These are phyloP conservation scores for Monosporascus ibericus DNA, from an alignment of 2,329 filamentous ascomycete genomes.

Conservation along the genomic window DNA sequence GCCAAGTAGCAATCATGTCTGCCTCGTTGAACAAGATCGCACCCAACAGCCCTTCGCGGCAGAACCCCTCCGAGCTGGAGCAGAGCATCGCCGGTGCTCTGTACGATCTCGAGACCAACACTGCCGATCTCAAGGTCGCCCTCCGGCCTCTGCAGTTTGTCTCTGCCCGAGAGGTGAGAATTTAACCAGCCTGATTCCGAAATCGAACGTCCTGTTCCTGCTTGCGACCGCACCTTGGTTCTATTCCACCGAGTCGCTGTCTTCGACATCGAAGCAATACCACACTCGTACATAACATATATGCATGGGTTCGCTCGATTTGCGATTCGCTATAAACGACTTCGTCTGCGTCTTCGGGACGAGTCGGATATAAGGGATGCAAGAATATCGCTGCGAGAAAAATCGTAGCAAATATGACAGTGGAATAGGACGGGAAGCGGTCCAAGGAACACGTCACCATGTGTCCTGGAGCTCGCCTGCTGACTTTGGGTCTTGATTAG, in stretches of 20 bases:
- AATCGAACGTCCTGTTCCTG: constrained; percentile 7
- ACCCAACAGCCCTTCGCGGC: constrained; percentile 90
- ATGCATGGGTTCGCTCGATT: constrained; percentile 9
- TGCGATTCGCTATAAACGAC: constrained; percentile 4
- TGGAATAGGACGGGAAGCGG: constrained; percentile 71
- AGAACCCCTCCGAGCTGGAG: constrained; percentile 97
- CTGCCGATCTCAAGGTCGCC: constrained; percentile 91
- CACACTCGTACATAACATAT: background rate
- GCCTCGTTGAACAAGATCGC: constrained; percentile 95
- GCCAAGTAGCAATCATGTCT: constrained; percentile 50
- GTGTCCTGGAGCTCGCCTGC: constrained; percentile 68
- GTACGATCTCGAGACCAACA: constrained; percentile 99
- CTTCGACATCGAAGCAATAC: constrained; percentile 2
- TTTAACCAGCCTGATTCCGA: constrained; percentile 8
- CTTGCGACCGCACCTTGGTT: constrained; percentile 17
- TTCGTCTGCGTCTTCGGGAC: constrained; percentile 11
- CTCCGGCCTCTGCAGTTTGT: constrained; percentile 98
- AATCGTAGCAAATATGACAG: constrained; percentile 21
- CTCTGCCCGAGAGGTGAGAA: constrained; percentile 97
- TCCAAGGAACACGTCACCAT: constrained; percentile 51
- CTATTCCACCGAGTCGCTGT: constrained; percentile 18
- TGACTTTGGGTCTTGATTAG: constrained; percentile 68
- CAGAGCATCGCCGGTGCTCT: constrained; percentile 93
- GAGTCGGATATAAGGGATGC: constrained; percentile 13
- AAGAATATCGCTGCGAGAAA: constrained; percentile 2